Base-by-base conservation (phyloP, 2,329 filamentous ascomycete genomes). In the Coleophoma cylindrospora region DNA sequence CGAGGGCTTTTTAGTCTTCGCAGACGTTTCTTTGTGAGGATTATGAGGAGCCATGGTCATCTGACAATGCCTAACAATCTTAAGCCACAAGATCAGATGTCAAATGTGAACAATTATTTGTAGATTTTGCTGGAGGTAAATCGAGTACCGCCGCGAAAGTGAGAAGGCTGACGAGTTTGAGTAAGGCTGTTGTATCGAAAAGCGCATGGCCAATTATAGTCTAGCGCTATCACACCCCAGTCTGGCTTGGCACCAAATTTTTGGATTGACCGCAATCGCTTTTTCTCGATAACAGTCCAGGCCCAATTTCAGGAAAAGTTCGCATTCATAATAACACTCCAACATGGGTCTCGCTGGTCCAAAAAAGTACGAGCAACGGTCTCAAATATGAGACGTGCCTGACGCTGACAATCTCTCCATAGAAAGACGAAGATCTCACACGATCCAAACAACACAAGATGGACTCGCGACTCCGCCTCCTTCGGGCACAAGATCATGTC, bases 371-470 rank as follows among this genome's bases (percentile, higher is more conserved):
- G 70, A 56, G 47, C 11, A 22, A 19, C 32, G 53, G 17, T 34
- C 45, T n/a, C 43, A 49, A 36, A 17, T 7, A 55, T 4, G 47
- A 71, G 67, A 54, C 68, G 65, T 59, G 14, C 21, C 38, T 34
- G 27, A 33, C 12, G 49, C 51, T 59, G 53, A 57, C 59, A 82
- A 79, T 61, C 75, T 10, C 6, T 27, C 72, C 60, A 76, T 76
- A 67, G 65, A 48, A 60, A 61, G 34, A 57, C 60, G 44, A 95
- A 92, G 72, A 84, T 97, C 64, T 87, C 86, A 58, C 79, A 87
- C 66, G 94, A 99, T 70, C 94, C 94, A 8, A 96, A 97, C 72
- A 99, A 97, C 69, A 96, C 89, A 44, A 83, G 81, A 77, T 99
- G 94, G 94, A 84, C 86, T 50, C 84, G 86, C 62, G 86, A 91